phyloP scores from a whole-genome alignment of 805 yeast genomes.

The Yamadazyma akitaensis region DNA sequence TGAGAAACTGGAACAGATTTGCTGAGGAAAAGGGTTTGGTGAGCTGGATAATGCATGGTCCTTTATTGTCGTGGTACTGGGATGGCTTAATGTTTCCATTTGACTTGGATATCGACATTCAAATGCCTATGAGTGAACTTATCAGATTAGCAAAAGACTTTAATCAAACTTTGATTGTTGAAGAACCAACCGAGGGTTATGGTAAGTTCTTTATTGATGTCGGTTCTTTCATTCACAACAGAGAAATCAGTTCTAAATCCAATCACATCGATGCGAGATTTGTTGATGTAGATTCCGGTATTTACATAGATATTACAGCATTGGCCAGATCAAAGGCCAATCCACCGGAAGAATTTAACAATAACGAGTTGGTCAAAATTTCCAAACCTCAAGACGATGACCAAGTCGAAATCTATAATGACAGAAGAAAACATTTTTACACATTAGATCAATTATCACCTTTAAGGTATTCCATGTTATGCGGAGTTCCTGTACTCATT shows the following conservation, averaged over 20 bases:
- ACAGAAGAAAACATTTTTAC: slow-evolving; percentile 60
- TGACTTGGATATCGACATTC: slow-evolving; percentile 28
- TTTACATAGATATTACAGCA: slow-evolving; percentile 57
- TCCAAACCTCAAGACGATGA: slow-evolving; percentile 8
- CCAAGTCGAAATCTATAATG: slow-evolving; percentile 27
- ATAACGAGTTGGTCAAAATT: slow-evolving; percentile 9
- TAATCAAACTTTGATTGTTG: slow-evolving; percentile 28
- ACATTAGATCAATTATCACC: slow-evolving; percentile 48
- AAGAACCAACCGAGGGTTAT: slow-evolving; percentile 28
- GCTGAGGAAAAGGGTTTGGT: slow-evolving; percentile 21
- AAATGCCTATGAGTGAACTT: slow-evolving; percentile 25
- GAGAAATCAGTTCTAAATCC: slow-evolving; percentile 19
- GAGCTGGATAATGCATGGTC: slow-evolving; percentile 29
- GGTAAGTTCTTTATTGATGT: slow-evolving; percentile 28
- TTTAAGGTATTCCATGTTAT: slow-evolving; percentile 47
- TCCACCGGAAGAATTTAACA: slow-evolving; percentile 15
- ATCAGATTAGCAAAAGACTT: slow-evolving; percentile 19
- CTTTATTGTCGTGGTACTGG: slow-evolving; percentile 30
- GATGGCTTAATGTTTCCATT: slow-evolving; percentile 28
- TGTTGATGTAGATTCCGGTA: slow-evolving; percentile 56
- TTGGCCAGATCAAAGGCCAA: slow-evolving; percentile 19
- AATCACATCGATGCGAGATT: slow-evolving; percentile 45
- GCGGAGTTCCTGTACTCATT: slow-evolving; percentile 39
- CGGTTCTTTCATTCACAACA: slow-evolving; percentile 26
- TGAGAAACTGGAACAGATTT: slow-evolving; percentile 26